These are phyloP conservation scores for Apiospora malaysiana DNA, from an alignment of 2,329 filamentous ascomycete genomes.

Conservation along the genomic window DNA sequence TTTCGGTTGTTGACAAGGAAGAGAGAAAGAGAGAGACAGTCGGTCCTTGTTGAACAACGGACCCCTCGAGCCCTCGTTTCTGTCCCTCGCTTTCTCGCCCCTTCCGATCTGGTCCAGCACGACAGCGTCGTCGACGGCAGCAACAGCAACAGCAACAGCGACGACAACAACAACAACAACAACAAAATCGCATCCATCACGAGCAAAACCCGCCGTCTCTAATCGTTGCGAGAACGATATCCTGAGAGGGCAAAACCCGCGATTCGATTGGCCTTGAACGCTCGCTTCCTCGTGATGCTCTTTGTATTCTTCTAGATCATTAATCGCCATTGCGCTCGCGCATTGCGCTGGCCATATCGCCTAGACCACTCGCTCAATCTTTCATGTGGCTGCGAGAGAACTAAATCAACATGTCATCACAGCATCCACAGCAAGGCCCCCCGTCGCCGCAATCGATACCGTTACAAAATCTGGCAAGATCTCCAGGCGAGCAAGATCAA, in stretches of 20 bases:
- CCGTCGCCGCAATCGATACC: conserved; percentile 70
- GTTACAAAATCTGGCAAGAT: conserved; percentile 62
- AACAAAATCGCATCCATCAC: background rate
- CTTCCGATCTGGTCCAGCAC: conserved; percentile 21
- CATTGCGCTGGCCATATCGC: conserved; percentile 30
- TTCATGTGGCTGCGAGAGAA: conserved; percentile 29
- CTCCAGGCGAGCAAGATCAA: conserved; percentile 24
- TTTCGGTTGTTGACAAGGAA: background rate
- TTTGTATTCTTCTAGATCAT: conserved; percentile 26
- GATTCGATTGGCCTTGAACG: conserved; percentile 21
- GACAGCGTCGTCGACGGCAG: background rate
- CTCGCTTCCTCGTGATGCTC: conserved; percentile 31
- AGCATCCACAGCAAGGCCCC: conserved; percentile 50
- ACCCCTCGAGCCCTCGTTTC: conserved; percentile 20
- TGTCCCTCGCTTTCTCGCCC: conserved; percentile 29
- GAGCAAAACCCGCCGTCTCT: background rate
- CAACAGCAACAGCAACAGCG: background rate
- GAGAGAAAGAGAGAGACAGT: background rate
- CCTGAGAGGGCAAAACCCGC: conserved; percentile 24
- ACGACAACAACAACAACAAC: background rate
- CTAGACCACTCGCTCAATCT: conserved; percentile 9
- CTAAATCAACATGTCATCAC: conserved; percentile 36
- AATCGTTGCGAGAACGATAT: background rate
- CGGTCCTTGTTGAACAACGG: conserved; percentile 19
- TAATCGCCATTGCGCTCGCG: conserved; percentile 33